phyloP scores from a whole-genome alignment of 768 basidiomycete species.

The Rhizopogon sp. region DNA sequence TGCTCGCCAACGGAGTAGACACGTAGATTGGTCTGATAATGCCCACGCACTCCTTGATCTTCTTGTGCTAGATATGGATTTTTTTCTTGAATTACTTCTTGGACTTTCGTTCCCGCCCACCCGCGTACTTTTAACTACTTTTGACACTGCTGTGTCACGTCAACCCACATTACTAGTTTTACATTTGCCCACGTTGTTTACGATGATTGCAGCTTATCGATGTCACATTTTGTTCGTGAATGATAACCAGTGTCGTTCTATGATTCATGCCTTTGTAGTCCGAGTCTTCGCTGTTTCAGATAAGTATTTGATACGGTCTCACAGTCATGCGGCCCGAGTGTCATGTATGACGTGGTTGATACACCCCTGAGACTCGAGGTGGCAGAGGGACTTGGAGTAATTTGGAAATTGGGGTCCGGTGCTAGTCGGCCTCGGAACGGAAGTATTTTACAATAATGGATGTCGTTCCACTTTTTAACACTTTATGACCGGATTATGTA shows the following conservation, averaged over 20 bases:
- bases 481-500: not conserved
- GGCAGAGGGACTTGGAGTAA: too few relatives aligned
- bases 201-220: too few relatives aligned
- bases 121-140: not conserved
- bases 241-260: too few relatives aligned
- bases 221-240: too few relatives aligned
- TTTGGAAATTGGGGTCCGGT: too few relatives aligned
- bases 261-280: too few relatives aligned
- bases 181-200: not conserved
- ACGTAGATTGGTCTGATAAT: not conserved
- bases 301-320: too few relatives aligned
- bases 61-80: not conserved
- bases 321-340: too few relatives aligned
- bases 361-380: too few relatives aligned
- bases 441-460: not conserved
- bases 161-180: too few relatives aligned
- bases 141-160: not conserved
- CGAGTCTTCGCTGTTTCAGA: too few relatives aligned
- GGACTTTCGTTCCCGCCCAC: not conserved
- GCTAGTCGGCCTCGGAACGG: not conserved
- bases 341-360: too few relatives aligned
- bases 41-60: not conserved
- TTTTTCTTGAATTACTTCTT: not conserved
- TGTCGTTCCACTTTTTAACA: slow-evolving; percentile 5
- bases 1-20: slow-evolving; percentile 10